These are phyloP conservation scores for Penicillium ochrochloron DNA, from an alignment of 495 filamentous ascomycete genomes.

Conservation along the genomic window DNA sequence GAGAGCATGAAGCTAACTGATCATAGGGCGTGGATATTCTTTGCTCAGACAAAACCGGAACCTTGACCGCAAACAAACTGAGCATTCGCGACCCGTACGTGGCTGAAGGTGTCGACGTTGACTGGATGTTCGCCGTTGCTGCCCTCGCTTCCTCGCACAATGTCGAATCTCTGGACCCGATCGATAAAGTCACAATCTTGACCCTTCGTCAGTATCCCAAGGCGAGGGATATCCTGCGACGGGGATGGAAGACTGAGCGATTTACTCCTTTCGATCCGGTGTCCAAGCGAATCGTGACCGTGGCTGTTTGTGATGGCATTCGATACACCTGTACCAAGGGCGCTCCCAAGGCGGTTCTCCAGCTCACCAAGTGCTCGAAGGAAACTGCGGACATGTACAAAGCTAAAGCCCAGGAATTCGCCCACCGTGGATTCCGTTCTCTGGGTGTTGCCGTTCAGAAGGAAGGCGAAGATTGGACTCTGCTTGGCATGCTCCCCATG, in stretches of 20 bases:
- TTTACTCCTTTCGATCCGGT: conserved; percentile 77
- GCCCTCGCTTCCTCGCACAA: conserved; percentile 75
- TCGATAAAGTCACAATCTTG: conserved; percentile 74
- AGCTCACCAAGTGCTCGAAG: conserved; percentile 62
- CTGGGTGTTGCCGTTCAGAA: conserved; percentile 71
- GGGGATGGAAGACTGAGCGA: conserved; percentile 70
- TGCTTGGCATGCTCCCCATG: conserved; percentile 75
- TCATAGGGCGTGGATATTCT: conserved; percentile 85
- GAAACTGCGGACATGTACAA: conserved; percentile 64
- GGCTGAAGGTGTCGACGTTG: conserved; percentile 69
- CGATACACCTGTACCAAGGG: conserved; percentile 72
- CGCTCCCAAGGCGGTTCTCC: conserved; percentile 73
- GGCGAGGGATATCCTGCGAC: conserved; percentile 64
- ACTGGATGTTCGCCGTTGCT: conserved; percentile 79
- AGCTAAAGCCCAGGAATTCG: conserved; percentile 71
- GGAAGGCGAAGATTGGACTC: conserved; percentile 64
- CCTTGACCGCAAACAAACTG: conserved; percentile 71
- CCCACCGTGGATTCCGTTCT: conserved; percentile 74
- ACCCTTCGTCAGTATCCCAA: conserved; percentile 70
- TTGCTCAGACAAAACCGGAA: conserved; percentile 92
- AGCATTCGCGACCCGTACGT: conserved; percentile 74
- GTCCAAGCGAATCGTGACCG: conserved; percentile 72
- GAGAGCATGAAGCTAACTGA: conserved; percentile 10
- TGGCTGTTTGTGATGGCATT: conserved; percentile 63
- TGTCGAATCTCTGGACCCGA: conserved; percentile 71